Evolutionary conservation across 2,329 filamentous ascomycete species (phyloP), one percentile per base, ranked within the genome.

Genomic region (Colletotrichum eremochloae): DNA sequence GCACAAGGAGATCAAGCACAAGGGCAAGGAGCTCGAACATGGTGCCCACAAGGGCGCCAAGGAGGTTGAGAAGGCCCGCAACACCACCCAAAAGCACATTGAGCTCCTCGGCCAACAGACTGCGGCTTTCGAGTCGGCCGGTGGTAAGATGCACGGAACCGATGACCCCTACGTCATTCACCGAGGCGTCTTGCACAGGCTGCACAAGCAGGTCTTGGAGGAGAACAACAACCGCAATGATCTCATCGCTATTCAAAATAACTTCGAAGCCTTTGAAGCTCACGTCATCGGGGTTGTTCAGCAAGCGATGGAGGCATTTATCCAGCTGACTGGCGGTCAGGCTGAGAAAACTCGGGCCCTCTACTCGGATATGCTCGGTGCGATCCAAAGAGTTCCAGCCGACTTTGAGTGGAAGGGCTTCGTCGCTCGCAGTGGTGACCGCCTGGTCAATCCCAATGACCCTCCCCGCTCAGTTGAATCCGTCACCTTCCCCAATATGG

Each of bases 171-270:
- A 98, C 80, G 88, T 98, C 68, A 81, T 98, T 57, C 90, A 92
- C 77, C 91, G 96, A 42, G 93, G 94, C 72, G 91, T 98, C 70
- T 84, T 94, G 75, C 89, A 98, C 84, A 91, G 95, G 55, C 86
- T 99, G 67, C 92, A 94, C 87, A 96, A 93, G 85, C 96, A 99
- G 85, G 90, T 98, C 46, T 86, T 94, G 58, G 94, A 97, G 80
- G 96, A 99, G 86, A 99, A 99, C 87, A 97, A 95, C 86, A 96
- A 97, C 84, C 91, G 92, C 75, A 94, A 97, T 80, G 96, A 99
- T 80, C 88, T 98, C 69, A 88, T 99, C 74, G 89, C 92, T 12
- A 93, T 98, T n/a, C 96, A 99, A 83, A 92, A 93, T 84, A 94
- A 94, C 80, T 97, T 98, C 80, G 87, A 92, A 68, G 87, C 91